Base-by-base conservation (phyloP, 495 filamentous ascomycete species). In the Tuber aestivum region DNA sequence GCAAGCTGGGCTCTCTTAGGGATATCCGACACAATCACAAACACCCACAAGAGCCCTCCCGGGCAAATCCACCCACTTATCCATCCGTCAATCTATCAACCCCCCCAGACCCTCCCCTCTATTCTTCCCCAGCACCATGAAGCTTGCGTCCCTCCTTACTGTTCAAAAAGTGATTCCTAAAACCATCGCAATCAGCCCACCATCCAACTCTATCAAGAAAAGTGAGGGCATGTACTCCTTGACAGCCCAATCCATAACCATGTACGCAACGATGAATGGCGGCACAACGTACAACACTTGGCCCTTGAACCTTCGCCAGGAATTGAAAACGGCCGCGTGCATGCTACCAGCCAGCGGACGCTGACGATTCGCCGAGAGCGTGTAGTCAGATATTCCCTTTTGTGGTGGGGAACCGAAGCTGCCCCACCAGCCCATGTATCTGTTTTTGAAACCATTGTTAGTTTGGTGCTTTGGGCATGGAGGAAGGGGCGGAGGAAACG, bases 91-190 rank as follows among this genome's bases (percentile, higher is more conserved):
- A 50, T n/a, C 45, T 10, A 18, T 18, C 18, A 45, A 16, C 42
- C 42, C 16, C 1, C 18, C 42, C 4, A 20, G 16, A 20, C 18
- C 1, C 14, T 12, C 14, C 56, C 14, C 12, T 35, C 35, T 74
- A 65, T 76, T 88, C 86, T 80, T 88, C 86, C 77, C 86, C 85
- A 14, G 84, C 84, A 56, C 75, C 85, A 75, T 90, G 85, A 83
- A 89, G 86, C 72, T 88, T 86, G 76, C 93, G 92, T 69, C 94
- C 94, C 65, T 88, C 87, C 89, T 97, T 97, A 82, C 92, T 95
- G 89, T 96, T 95, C 80, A 95, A 87, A 86, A 91, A 95, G 82
- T 96, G 88, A 87, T 97, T 97, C 84, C 94, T 97, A 80, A 7
- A 41, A 12, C 14, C 27, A 12, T 4, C 21, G 72, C 72, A 74